Conservation (phyloP, 2,329 filamentous ascomycete species). For the Didymosphaeria variabile region DNA sequence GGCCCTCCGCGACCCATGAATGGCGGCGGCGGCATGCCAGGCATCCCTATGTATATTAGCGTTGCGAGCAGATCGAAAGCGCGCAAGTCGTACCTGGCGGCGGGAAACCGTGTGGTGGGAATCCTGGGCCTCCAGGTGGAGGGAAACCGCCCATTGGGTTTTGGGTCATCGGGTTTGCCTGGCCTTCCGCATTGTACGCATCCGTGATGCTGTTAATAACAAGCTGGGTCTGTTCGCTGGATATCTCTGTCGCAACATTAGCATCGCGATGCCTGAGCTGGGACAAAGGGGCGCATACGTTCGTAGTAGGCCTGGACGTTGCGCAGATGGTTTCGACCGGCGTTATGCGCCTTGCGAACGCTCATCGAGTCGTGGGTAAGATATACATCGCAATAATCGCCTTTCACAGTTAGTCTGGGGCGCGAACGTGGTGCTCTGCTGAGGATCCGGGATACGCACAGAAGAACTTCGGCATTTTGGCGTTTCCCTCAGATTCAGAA, state of each 20-base stretch:
- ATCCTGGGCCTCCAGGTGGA: slow-evolving; percentile 62
- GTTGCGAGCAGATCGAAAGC: slow-evolving; percentile 25
- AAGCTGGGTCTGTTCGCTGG: slow-evolving; percentile 96
- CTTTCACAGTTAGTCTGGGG: slow-evolving; percentile 41
- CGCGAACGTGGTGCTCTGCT: not conserved
- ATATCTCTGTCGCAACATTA: slow-evolving; percentile 73
- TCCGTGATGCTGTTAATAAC: slow-evolving; percentile 98
- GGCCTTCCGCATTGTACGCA: slow-evolving; percentile 93
- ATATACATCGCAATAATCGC: slow-evolving; percentile 99
- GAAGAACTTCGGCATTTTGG: slow-evolving; percentile 83
- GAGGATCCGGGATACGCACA: slow-evolving; percentile 60
- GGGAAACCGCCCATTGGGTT: slow-evolving; percentile 55
- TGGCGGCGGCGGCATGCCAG: slow-evolving; percentile 48
- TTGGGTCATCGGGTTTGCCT: slow-evolving; percentile 83
- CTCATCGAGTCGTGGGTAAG: slow-evolving; percentile 99
- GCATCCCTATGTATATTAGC: slow-evolving; percentile 35
- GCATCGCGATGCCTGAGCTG: not conserved
- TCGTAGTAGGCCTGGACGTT: slow-evolving; percentile 99
- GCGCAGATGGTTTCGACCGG: slow-evolving; percentile 92
- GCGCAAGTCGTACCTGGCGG: slow-evolving; percentile 36
- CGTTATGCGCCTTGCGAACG: slow-evolving; percentile 98
- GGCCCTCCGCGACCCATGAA: slow-evolving; percentile 53
- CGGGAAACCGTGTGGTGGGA: slow-evolving; percentile 60
- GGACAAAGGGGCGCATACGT: slow-evolving; percentile 63
- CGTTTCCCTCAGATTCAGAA: not conserved